These are phyloP conservation scores for Curvularia verruculosa DNA, from an alignment of 2,329 filamentous ascomycete species.

Conservation along the genomic window DNA sequence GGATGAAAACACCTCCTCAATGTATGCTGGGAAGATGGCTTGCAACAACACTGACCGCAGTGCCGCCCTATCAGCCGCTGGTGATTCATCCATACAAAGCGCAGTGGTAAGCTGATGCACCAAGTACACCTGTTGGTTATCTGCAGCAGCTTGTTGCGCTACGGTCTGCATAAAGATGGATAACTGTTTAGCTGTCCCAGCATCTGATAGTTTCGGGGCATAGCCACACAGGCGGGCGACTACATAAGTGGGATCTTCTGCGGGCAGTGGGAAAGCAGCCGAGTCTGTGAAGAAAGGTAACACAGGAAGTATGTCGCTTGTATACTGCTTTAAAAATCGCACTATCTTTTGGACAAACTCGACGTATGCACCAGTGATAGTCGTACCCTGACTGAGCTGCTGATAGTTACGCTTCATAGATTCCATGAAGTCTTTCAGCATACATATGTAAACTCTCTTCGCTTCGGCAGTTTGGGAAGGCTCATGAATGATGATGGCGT, in stretches of 20 bases:
- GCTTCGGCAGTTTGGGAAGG: slow-evolving; percentile 42
- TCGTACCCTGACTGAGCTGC: slow-evolving; percentile 52
- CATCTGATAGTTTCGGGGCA: slow-evolving; percentile 58
- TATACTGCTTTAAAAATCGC: slow-evolving; percentile 65
- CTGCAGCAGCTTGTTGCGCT: slow-evolving; percentile 63
- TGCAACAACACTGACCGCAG: slow-evolving; percentile 60
- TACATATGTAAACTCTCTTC: slow-evolving; percentile 56
- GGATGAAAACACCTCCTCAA: slow-evolving; percentile 56
- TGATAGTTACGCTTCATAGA: slow-evolving; percentile 67
- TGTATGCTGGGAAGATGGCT: slow-evolving; percentile 63
- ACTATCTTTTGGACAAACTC: slow-evolving; percentile 67
- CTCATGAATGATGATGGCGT: slow-evolving; percentile 41
- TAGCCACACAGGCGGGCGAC: slow-evolving; percentile 66
- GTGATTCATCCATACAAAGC: slow-evolving; percentile 55
- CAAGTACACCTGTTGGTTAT: slow-evolving; percentile 63
- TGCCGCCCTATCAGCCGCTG: slow-evolving; percentile 50
- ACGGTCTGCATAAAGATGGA: slow-evolving; percentile 65
- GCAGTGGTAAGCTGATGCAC: slow-evolving; percentile 60
- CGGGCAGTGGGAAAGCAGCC: slow-evolving; percentile 64
- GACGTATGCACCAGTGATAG: slow-evolving; percentile 62
- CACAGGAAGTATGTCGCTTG: slow-evolving; percentile 62
- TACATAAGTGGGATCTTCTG: slow-evolving; percentile 66
- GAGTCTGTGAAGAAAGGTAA: slow-evolving; percentile 67
- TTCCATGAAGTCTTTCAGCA: slow-evolving; percentile 63
- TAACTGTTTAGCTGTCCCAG: slow-evolving; percentile 60